These are phyloP conservation scores for Margaritispora aquatica DNA, from an alignment of 495 filamentous ascomycete species.

Conservation along the genomic window DNA sequence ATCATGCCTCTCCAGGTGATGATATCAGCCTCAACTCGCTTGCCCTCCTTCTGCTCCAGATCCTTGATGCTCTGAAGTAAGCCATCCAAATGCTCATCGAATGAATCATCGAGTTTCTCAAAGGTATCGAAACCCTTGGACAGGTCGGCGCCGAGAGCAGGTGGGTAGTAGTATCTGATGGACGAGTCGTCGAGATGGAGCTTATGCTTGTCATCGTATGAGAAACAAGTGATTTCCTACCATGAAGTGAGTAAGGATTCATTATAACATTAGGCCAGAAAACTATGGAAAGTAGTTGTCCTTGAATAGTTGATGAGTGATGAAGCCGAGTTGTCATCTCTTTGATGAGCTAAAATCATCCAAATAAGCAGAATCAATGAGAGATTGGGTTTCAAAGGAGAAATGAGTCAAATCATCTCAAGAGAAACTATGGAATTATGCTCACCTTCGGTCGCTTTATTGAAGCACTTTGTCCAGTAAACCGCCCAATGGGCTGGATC, in stretches of 20 bases:
- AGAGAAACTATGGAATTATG: conserved; percentile 1
- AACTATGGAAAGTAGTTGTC: too few relatives aligned
- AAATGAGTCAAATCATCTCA: too few relatives aligned
- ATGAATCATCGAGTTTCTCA: conserved; percentile 69
- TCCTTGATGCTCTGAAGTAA: conserved; percentile 69
- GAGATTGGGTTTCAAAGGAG: too few relatives aligned
- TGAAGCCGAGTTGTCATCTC: too few relatives aligned
- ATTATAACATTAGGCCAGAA: too few relatives aligned
- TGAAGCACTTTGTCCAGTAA: conserved; percentile 51
- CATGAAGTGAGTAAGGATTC: background rate
- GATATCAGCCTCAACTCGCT: conserved; percentile 67
- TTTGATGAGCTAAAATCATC: too few relatives aligned
- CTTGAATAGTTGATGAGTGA: too few relatives aligned
- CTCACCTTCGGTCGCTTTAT: conserved; percentile 64
- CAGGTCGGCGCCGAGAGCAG: conserved; percentile 62
- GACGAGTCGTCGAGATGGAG: conserved; percentile 72
- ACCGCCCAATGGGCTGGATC: conserved; percentile 56
- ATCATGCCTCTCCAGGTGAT: conserved; percentile 98
- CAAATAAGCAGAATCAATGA: too few relatives aligned
- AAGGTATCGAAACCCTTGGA: conserved; percentile 78
- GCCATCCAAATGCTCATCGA: conserved; percentile 84
- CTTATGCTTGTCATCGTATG: conserved; percentile 76
- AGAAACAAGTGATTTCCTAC: conserved; percentile 85
- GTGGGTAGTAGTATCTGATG: conserved; percentile 82
- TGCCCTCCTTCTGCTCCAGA: conserved; percentile 59